Conservation (phyloP, 108 stramenopile genomes). For the Chaetoceros muelleri region DNA sequence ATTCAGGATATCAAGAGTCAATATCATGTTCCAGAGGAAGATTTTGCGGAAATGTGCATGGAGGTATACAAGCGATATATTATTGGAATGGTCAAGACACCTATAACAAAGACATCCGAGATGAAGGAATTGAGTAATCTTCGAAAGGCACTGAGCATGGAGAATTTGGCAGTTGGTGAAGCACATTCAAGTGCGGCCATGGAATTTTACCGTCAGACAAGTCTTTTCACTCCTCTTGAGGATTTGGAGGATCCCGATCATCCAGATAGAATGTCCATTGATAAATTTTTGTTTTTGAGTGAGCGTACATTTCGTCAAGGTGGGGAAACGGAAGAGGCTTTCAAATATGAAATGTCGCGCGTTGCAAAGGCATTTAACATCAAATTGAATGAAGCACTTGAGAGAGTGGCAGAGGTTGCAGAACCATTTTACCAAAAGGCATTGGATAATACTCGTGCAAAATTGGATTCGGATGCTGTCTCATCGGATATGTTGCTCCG, state of each 20-base stretch:
- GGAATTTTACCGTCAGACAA: slow-evolving; percentile 49
- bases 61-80: slow-evolving; percentile 57
- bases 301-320: slow-evolving; percentile 59
- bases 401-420: slow-evolving; percentile 46
- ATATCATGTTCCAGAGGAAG: slow-evolving; percentile 33
- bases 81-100: slow-evolving; percentile 67
- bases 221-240: slow-evolving; percentile 48
- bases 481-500: slow-evolving; percentile 55
- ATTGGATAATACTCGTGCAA: slow-evolving; percentile 48
- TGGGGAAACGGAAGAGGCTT: slow-evolving; percentile 73
- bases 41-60: slow-evolving; percentile 49
- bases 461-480: slow-evolving; percentile 60
- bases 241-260: slow-evolving; percentile 73
- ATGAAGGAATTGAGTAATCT: slow-evolving; percentile 55
- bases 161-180: slow-evolving; percentile 70
- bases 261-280: slow-evolving; percentile 57
- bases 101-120: slow-evolving; percentile 50
- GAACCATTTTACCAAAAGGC: slow-evolving; percentile 79
- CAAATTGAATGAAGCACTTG: slow-evolving; percentile 22
- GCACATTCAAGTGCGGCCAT: slow-evolving; percentile 58
- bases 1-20: slow-evolving; percentile 13
- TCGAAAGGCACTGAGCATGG: slow-evolving; percentile 31
- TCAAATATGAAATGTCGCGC: slow-evolving; percentile 68
- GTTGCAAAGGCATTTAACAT: slow-evolving; percentile 56
- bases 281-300: slow-evolving; percentile 72